Percentiles rank a stretch among this genome's conserved stretches.
phyloP scores from a whole-genome alignment of 768 basidiomycete genomes.

The Pholiota molesta region DNA sequence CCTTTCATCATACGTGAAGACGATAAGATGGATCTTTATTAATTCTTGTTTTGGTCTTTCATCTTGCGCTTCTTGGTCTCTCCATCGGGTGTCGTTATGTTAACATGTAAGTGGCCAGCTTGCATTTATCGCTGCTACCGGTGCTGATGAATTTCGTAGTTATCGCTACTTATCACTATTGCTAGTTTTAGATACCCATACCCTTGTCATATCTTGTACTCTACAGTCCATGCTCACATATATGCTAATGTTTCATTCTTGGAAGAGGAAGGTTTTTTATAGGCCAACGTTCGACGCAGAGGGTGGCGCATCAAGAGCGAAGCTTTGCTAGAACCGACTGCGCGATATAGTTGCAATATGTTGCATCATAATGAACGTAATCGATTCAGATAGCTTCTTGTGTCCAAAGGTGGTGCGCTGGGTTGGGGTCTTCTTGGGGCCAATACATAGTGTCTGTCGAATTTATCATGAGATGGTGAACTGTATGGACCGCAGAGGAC shows the following conservation, averaged over 20 bases:
- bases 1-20: constrained; percentile 63
- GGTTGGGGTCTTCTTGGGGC: neutral
- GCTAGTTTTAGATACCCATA: neutral
- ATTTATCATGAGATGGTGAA: neutral
- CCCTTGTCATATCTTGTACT: neutral
- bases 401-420: neutral
- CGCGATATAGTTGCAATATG: neutral
- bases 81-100: constrained; percentile 9
- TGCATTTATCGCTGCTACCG: neutral
- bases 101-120: neutral
- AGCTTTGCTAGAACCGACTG: neutral
- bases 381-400: neutral
- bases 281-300: neutral
- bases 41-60: constrained; percentile 17
- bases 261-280: too few relatives aligned
- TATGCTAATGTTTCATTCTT: neutral
- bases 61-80: constrained; percentile 1
- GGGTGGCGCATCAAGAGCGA: neutral
- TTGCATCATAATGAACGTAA: neutral
- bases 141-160: neutral
- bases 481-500: neutral
- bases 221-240: neutral
- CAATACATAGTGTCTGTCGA: too few relatives aligned
- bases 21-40: constrained; percentile 67
- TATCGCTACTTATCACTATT: neutral